phyloP scores from a whole-genome alignment of 1,139 yeast genomes.

The Hansenula lynferdii region DNA sequence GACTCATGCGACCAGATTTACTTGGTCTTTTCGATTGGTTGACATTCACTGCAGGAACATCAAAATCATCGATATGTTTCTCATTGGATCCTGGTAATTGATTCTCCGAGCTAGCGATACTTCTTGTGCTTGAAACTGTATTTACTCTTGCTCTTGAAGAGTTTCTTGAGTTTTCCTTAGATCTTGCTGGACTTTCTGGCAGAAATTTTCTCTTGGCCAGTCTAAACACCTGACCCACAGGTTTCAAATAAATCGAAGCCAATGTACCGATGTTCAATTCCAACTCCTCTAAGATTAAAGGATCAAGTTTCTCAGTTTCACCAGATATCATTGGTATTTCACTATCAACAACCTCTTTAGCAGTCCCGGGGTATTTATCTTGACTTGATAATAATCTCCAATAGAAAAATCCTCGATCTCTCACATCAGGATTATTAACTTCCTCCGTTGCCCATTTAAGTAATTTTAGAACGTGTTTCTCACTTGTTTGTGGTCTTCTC shows the following conservation, averaged over 20 bases:
- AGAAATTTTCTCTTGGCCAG: conserved; percentile 52
- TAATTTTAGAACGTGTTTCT: conserved; percentile 51
- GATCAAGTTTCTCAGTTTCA: conserved; percentile 69
- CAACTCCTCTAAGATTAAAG: conserved; percentile 68
- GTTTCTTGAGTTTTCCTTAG: conserved; percentile 10
- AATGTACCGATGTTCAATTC: conserved; percentile 78
- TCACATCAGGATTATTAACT: conserved; percentile 70
- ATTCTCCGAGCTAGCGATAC: conserved; percentile 8
- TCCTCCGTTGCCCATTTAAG: conserved; percentile 75
- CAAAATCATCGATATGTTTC: conserved; percentile 30
- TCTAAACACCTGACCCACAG: conserved; percentile 75
- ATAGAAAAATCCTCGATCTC: conserved; percentile 83
- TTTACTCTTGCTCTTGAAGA: conserved; percentile 1
- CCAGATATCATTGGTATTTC: conserved; percentile 59
- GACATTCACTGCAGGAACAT: conserved; percentile 31
- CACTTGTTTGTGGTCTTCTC: conserved; percentile 50
- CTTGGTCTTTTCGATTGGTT: conserved; percentile 28
- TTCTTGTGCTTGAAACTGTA: conserved; percentile 8
- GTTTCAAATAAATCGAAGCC: conserved; percentile 81
- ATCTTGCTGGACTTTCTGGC: conserved; percentile 54
- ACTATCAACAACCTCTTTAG: conserved; percentile 53
- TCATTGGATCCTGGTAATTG: conserved; percentile 9
- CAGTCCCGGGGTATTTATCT: conserved; percentile 29
- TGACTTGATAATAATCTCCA: conserved; percentile 71
- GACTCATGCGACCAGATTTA: conserved; percentile 23